Evolutionary conservation across 495 filamentous ascomycete genomes (phyloP), one percentile per base, ranked within the genome.

Genomic region (Penicillium psychrofluorescens): DNA sequence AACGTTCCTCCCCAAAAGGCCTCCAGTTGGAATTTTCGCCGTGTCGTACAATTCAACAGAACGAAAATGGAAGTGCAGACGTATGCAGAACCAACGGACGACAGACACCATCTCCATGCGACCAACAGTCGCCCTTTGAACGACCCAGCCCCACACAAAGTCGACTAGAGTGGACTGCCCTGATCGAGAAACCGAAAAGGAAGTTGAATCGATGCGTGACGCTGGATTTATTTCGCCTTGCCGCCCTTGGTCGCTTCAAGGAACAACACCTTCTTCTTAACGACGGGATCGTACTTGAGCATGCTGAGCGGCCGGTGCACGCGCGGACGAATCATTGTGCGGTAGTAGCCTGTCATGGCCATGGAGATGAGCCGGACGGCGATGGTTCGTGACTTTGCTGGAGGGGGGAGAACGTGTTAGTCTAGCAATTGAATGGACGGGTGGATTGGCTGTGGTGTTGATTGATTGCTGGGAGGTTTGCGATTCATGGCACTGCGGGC

Each of bases 281-380:
- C 86, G 55, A 99, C 86, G 45, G 94, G 94, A 68, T 99, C 94
- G 64, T 99, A 97, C 71, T 99, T 99, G 51, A 97, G 75, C 90
- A 97, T 95, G 69, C 86, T 91, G 65, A 97, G 77, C 32, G 94
- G 92, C 33, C 82, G 72, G 45, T 90, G 75, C 16, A 75, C 71
- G 40, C 94, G 83, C 11, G 90, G 90, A 29, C 94, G 85, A 42
- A 85, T 75, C 62, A 90, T 77, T 43, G 87, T 94, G 63, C 87
- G 87, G 74, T 88, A 99, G 75, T 85, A 99, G 55, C 94, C 94
- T 11, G 94, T 99, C 81, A 95, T 82, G 48, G 94, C 94, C 94
- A 97, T 99, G 43, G 89, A 95, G 64, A 99, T 75, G 42, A 99
- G 85, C 59, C 94, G 90, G 59, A 97, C 92, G 56, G 83, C 75